Conservation (phyloP, 148 eudicot species). For the Amaranthus hypochondriacus region DNA sequence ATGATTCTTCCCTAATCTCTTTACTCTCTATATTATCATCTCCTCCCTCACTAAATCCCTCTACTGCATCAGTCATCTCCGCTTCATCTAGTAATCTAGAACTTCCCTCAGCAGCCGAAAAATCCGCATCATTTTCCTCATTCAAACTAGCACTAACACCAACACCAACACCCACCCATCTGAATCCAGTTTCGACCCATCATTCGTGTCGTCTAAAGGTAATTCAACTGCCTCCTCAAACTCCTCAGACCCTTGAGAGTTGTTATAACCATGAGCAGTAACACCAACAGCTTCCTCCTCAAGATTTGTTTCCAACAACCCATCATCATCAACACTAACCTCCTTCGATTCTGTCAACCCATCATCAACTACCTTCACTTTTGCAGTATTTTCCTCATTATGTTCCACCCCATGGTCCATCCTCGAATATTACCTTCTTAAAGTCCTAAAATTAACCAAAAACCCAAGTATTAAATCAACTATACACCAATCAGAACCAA, state of each 20-base stretch:
- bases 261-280: slow-evolving; percentile 35
- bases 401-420: slow-evolving; percentile 65
- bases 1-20: slow-evolving; percentile 20
- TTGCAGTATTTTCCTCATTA: slow-evolving; percentile 31
- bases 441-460: slow-evolving; percentile 28
- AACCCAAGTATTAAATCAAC: slow-evolving; percentile 5
- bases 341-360: slow-evolving; percentile 26
- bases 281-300: slow-evolving; percentile 25
- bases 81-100: slow-evolving; percentile 19
- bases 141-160: slow-evolving; percentile 19
- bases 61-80: slow-evolving; percentile 32
- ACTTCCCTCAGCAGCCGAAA: slow-evolving; percentile 25
- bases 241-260: slow-evolving; percentile 50
- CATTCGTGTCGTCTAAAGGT: slow-evolving; percentile 23
- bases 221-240: slow-evolving; percentile 60
- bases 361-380: slow-evolving; percentile 27
- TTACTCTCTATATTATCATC: slow-evolving; percentile 20
- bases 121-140: slow-evolving; percentile 11
- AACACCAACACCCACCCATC: slow-evolving; percentile 20
- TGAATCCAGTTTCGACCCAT: slow-evolving; percentile 21
- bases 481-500: no score
- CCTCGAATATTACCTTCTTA: slow-evolving; percentile 30
- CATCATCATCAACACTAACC: slow-evolving; percentile 28
- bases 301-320: slow-evolving; percentile 24
- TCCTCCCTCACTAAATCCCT: slow-evolving; percentile 7